These are phyloP conservation scores for Entophlyctis helioformis DNA, from an alignment of 192 early-diverging fungal genomes.

Conservation along the genomic window DNA sequence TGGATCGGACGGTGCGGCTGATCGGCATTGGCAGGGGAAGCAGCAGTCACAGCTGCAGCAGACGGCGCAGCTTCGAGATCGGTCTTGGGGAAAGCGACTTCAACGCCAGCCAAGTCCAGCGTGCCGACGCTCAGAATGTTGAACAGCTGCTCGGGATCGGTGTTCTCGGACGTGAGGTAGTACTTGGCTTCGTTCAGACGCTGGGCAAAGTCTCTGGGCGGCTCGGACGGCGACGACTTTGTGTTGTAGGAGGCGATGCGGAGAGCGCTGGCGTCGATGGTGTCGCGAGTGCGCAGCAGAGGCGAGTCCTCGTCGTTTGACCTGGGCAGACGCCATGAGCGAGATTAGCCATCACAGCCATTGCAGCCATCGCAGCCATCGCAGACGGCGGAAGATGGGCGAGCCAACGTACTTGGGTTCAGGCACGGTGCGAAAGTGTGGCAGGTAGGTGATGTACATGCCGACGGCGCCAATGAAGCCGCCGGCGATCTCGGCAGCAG, in stretches of 20 bases:
- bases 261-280: slow-evolving; percentile 7
- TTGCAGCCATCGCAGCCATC: no score
- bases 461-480: slow-evolving; percentile 6
- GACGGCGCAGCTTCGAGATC: not conserved
- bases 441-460: slow-evolving; percentile 13
- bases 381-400: no score
- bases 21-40: no score
- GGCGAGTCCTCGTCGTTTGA: slow-evolving; percentile 1
- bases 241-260: slow-evolving; percentile 14
- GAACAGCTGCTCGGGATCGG: slow-evolving; percentile 11
- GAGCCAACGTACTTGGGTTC: not conserved
- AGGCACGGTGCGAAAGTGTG: slow-evolving; percentile 13
- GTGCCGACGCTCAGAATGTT: slow-evolving; percentile 10
- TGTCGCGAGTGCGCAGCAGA: slow-evolving; percentile 9
- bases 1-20: not conserved
- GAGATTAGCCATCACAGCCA: no score
- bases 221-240: not conserved
- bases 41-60: not conserved
- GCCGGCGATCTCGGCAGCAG: slow-evolving; percentile 10
- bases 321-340: no score
- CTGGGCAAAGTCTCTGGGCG: no score
- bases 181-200: slow-evolving; percentile 9
- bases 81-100: slow-evolving; percentile 8
- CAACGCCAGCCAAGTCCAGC: slow-evolving; percentile 5
- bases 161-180: slow-evolving; percentile 6